Percentiles rank a stretch among this genome's conserved stretches.
Evolutionary conservation across 768 basidiomycete species (phyloP).

Genomic region (Pleurotus giganteus): DNA sequence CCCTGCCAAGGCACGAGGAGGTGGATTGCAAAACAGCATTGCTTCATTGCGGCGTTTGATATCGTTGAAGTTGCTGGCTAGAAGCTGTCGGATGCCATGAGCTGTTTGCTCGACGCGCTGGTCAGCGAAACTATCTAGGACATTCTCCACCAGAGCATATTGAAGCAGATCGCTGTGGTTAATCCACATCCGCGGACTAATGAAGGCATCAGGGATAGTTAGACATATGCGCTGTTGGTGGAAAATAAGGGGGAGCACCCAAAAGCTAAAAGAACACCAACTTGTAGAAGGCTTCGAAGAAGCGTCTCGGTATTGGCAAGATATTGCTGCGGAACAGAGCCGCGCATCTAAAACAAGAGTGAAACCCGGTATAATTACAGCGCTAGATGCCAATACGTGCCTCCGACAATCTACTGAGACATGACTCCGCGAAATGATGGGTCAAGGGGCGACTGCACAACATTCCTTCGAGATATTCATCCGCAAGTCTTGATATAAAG

Average conservation of each 20-base stretch:
- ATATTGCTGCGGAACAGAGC: conserved; percentile 52
- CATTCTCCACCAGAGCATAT: conserved; percentile 44
- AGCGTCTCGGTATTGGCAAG: conserved; percentile 51
- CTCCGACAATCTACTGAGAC: conserved; percentile 64
- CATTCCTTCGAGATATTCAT: conserved; percentile 78
- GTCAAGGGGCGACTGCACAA: conserved; percentile 63
- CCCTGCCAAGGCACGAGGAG: conserved; percentile 55
- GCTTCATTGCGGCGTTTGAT: conserved; percentile 79
- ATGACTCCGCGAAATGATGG: conserved; percentile 71
- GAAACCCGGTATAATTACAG: not conserved
- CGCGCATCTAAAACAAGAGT: conserved; percentile 42
- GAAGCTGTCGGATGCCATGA: conserved; percentile 42
- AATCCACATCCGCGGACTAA: conserved; percentile 71
- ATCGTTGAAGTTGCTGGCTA: conserved; percentile 63
- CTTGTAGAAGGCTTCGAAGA: conserved; percentile 61
- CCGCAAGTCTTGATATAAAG: conserved; percentile 71
- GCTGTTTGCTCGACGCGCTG: conserved; percentile 36
- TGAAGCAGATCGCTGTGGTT: conserved; percentile 45
- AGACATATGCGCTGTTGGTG: conserved; percentile 59
- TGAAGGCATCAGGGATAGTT: conserved; percentile 69
- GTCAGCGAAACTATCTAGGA: conserved; percentile 27
- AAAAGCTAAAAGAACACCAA: conserved; percentile 24
- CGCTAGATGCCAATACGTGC: conserved; percentile 26
- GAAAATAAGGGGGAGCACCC: not conserved
- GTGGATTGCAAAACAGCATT: conserved; percentile 68